Evolutionary conservation across 106 monocot genomes (phyloP).

Genomic region (Vanilla planifolia): DNA sequence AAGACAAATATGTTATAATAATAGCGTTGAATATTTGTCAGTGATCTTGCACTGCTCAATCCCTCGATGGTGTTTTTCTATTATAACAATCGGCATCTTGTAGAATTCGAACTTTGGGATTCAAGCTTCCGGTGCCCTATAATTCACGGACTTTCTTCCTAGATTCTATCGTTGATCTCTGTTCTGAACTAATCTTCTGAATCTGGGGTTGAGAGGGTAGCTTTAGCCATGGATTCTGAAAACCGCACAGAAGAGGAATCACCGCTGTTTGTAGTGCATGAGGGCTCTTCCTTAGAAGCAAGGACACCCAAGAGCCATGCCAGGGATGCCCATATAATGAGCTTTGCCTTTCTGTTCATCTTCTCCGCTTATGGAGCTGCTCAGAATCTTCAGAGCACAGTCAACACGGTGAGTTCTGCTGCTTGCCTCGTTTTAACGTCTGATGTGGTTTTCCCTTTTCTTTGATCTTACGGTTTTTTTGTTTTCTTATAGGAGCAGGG

Average conservation of each 20-base stretch:
- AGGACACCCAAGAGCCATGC: constrained; percentile 26
- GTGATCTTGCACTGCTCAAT: no score
- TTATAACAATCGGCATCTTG: no score
- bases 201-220: not conserved
- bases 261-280: constrained; percentile 17
- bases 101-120: no score
- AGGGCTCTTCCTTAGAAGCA: not conserved
- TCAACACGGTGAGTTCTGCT: constrained; percentile 58
- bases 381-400: constrained; percentile 87
- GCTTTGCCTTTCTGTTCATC: constrained; percentile 70
- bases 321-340: constrained; percentile 63
- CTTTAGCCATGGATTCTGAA: constrained; percentile 12
- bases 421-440: not conserved
- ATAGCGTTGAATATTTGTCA: no score
- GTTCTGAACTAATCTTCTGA: no score
- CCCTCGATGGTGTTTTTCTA: no score
- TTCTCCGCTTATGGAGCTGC: constrained; percentile 91
- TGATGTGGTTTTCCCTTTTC: not conserved
- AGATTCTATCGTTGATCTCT: no score
- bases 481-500: constrained; percentile 41
- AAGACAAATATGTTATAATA: no score
- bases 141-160: no score
- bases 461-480: not conserved
- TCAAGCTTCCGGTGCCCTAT: no score
- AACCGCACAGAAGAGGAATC: constrained; percentile 19